These are phyloP conservation scores for Fagus sylvatica DNA, from an alignment of 306 rosid genomes.

Conservation along the genomic window DNA sequence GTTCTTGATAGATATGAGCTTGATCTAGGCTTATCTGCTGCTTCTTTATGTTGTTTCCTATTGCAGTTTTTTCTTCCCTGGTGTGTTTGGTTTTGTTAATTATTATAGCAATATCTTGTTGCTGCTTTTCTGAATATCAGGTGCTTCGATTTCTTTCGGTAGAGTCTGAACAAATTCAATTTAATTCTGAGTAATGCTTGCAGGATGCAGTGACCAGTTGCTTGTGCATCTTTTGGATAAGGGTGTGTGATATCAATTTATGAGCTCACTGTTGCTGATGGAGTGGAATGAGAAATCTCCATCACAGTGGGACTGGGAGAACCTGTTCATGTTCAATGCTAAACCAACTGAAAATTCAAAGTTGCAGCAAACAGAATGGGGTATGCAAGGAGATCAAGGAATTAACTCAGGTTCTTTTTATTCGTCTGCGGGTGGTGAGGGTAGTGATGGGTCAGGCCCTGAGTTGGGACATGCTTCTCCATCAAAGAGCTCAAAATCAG, in stretches of 20 bases:
- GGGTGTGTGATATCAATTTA: conserved; percentile 30
- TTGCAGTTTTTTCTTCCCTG: not conserved
- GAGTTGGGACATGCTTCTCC: conserved; percentile 46
- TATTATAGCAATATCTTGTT: not conserved
- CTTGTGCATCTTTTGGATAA: conserved; percentile 21
- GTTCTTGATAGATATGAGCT: conserved; percentile 2
- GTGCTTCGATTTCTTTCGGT: conserved; percentile 10
- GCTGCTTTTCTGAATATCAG: not conserved
- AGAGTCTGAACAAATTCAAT: conserved; percentile 7
- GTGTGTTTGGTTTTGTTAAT: conserved; percentile 3
- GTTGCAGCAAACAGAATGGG: conserved; percentile 51
- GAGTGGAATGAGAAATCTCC: conserved; percentile 79
- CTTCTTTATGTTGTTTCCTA: not conserved
- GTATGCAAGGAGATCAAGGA: conserved; percentile 53
- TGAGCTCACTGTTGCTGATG: conserved; percentile 40
- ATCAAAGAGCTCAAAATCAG: conserved; percentile 70
- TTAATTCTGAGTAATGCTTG: conserved; percentile 30
- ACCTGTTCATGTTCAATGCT: conserved; percentile 49
- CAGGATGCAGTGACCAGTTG: conserved; percentile 39
- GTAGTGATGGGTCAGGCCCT: conserved; percentile 55
- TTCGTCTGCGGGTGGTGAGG: conserved; percentile 48
- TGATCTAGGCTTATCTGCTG: not conserved
- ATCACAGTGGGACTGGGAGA: conserved; percentile 82
- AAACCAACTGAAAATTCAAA: conserved; percentile 60
- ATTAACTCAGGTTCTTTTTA: conserved; percentile 49